Evolutionary conservation across 1,284 basidiomycete species (phyloP).

Genomic region (Ganoderma sp.): DNA sequence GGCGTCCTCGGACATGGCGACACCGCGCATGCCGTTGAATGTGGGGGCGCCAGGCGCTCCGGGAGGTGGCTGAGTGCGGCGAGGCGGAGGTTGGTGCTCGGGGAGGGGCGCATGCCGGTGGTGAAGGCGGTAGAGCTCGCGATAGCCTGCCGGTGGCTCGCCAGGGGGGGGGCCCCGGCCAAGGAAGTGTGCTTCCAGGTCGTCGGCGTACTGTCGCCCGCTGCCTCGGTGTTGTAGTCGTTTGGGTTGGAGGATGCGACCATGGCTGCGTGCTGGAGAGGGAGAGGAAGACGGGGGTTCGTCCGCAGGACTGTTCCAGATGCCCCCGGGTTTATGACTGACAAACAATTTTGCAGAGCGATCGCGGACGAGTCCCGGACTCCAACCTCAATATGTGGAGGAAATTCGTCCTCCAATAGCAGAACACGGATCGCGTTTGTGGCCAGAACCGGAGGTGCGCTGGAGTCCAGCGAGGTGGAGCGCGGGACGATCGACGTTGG

Average conservation of each 20-base stretch:
- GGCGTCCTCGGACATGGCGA: not conserved
- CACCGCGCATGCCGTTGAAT: not conserved
- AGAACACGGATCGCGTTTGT: too few relatives aligned
- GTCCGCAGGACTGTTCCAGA: too few relatives aligned
- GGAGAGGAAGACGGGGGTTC: not conserved
- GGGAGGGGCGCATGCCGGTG: not conserved
- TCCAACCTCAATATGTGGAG: too few relatives aligned
- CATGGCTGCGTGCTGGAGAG: not conserved
- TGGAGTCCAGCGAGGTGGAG: not conserved
- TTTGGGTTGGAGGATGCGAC: not conserved
- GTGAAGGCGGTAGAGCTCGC: not conserved
- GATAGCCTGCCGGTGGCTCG: not conserved
- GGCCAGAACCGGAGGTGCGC: too few relatives aligned
- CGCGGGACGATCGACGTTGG: not conserved
- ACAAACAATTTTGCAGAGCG: too few relatives aligned
- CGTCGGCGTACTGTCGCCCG: not conserved
- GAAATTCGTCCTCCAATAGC: too few relatives aligned
- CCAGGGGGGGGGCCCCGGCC: not conserved
- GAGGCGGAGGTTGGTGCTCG: not conserved
- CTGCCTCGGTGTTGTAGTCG: not conserved
- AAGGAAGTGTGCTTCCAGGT: not conserved
- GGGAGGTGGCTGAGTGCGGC: not conserved
- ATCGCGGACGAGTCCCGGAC: too few relatives aligned
- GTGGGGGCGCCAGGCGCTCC: not conserved
- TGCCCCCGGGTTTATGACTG: too few relatives aligned